Evolutionary conservation across 306 rosid species (phyloP), one percentile per base, ranked within the genome.

Genomic region (Lotus japonicus): DNA sequence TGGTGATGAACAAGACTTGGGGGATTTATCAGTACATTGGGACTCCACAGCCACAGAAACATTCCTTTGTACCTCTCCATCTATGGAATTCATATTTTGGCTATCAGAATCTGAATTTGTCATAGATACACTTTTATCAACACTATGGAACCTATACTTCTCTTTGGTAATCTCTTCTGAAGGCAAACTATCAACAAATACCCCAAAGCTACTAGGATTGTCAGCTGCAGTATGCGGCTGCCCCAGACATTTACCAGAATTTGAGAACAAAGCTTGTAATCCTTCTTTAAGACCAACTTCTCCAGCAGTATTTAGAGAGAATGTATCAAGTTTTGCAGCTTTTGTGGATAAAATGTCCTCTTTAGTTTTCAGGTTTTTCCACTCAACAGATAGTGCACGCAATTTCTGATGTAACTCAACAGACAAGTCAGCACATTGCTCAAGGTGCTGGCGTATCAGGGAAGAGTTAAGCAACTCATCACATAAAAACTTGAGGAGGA

Each of bases 381-480:
- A 95, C 78, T 95, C 99, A 10, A 41, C 81, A 66, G 85, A 78
- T 35, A 71, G 81, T 0, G 88, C 69, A 21, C 97, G 99, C 84
- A 90, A 73, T 51, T 88, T 95, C 72, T 95, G 99, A 81, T 88
- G 95, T 77, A 87, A 87, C 64, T 95, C 97, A 42, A 66, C 78
- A 0, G 95, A 85, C 54, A 81, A 60, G 82, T 95, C 97, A 7
- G 89, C 69, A 85, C 95, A 95, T 14, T 88, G 95, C 81, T 95
- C 99, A 74, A 95, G 91, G 82, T 95, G 97, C 73, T 88, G 99
- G 48, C 79, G 95, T 54, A 84, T 73, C 49, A 87, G 82, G 59
- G 87, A 68, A 45, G 97, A 84, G 80, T 84, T 85, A 63, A 90
- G 95, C 81, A 95, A 76, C 88, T 95, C 99, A 56, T 91, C 99